Conservation (phyloP, 192 early-diverging fungal species). For the Rhizophagus clarus region DNA sequence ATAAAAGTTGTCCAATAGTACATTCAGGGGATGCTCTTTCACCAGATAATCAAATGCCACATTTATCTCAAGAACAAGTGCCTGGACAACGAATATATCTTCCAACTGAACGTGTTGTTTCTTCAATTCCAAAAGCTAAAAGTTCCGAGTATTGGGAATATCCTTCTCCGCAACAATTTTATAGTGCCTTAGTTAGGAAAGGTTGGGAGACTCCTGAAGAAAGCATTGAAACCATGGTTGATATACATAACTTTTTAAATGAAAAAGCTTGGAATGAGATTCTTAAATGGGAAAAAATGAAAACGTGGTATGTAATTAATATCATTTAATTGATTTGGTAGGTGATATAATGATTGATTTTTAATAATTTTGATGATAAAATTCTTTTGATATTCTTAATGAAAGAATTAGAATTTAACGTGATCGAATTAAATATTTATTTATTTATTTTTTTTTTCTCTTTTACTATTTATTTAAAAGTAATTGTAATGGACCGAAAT, state of each 20-base stretch:
- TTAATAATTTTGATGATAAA: too few relatives aligned
- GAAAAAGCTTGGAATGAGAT: conserved; percentile 96
- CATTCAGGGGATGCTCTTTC: conserved; percentile 58
- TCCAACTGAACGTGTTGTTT: conserved; percentile 78
- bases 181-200: conserved; percentile 84
- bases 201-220: conserved; percentile 84
- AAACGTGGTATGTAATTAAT: conserved; percentile 50
- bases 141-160: conserved; percentile 76
- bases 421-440: neutral
- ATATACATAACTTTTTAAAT: conserved; percentile 98
- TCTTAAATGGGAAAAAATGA: conserved; percentile 84
- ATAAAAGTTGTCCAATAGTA: conserved; percentile 1
- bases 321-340: neutral
- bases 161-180: conserved; percentile 90
- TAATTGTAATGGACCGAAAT: conserved; percentile 57
- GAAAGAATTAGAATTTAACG: neutral
- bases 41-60: conserved; percentile 91
- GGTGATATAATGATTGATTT: too few relatives aligned
- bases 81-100: conserved; percentile 68
- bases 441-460: conserved; percentile 8
- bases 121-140: conserved; percentile 75
- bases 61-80: conserved; percentile 68
- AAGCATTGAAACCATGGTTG: conserved; percentile 88
- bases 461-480: conserved; percentile 18
- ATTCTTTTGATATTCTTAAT: neutral